These are phyloP conservation scores for Garcia nutans DNA, from an alignment of 345 rosid species.

Conservation along the genomic window DNA sequence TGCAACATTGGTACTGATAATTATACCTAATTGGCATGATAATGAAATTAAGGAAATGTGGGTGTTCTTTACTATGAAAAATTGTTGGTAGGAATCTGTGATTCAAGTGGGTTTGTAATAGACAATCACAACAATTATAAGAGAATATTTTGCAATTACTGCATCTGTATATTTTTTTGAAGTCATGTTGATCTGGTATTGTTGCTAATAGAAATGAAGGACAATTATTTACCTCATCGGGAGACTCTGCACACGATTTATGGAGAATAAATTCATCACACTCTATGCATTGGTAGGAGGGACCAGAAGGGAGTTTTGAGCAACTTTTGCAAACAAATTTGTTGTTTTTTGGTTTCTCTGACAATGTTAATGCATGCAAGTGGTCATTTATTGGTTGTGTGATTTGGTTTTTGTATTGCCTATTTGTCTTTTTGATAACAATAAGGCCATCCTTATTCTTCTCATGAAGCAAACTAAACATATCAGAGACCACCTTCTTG, in stretches of 20 bases:
- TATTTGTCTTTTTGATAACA: no score
- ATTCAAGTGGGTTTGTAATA: not conserved
- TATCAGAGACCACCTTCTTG: not conserved
- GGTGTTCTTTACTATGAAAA: not conserved
- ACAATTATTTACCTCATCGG: not conserved
- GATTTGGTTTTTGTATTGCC: not conserved
- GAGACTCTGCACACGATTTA: not conserved
- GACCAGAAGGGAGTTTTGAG: not conserved
- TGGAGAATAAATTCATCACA: conserved; percentile 4
- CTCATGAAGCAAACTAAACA: no score
- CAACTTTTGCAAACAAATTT: not conserved
- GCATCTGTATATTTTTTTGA: not conserved
- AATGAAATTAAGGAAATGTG: not conserved
- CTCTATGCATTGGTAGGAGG: not conserved
- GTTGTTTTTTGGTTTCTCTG: not conserved
- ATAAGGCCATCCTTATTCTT: not conserved
- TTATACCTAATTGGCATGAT: not conserved
- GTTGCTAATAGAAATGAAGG: not conserved
- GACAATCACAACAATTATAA: not conserved
- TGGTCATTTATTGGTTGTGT: not conserved
- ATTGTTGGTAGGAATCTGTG: not conserved
- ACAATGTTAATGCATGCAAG: not conserved
- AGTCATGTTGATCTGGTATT: not conserved
- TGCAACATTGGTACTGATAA: not conserved
- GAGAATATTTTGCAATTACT: not conserved